A percentile compares a stretch with the other conserved stretches of the same genome.
Conservation (phyloP, 179 eudicot species). For the Camellia oleifera region DNA sequence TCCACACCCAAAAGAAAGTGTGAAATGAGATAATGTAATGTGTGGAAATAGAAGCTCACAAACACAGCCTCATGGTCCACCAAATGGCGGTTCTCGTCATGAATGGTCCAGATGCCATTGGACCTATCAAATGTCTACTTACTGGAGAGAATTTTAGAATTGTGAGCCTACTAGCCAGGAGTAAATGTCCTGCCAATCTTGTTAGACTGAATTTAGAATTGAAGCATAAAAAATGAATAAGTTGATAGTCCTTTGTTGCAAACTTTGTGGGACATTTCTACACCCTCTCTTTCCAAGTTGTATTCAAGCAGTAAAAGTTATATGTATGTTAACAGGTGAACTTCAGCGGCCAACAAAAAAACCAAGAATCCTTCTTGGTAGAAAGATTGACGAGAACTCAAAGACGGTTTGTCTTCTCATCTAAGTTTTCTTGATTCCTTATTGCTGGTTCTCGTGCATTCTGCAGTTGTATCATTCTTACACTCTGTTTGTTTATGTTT, state of each 20-base stretch:
- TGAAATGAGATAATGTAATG: too few relatives aligned
- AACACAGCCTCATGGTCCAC: too few relatives aligned
- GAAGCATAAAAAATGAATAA: neutral
- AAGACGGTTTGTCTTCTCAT: neutral
- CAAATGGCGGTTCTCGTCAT: too few relatives aligned
- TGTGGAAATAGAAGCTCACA: too few relatives aligned
- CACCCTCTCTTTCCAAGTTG: neutral
- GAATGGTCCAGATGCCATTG: too few relatives aligned
- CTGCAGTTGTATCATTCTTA: neutral
- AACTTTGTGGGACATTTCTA: neutral
- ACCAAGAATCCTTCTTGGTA: conserved; percentile 67
- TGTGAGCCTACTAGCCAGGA: too few relatives aligned
- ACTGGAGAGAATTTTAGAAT: too few relatives aligned
- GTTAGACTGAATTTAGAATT: neutral
- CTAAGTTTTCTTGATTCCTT: neutral
- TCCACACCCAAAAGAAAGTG: too few relatives aligned
- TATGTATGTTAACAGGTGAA: conserved; percentile 37
- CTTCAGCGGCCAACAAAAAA: conserved; percentile 62
- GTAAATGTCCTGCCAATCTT: too few relatives aligned
- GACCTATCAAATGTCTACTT: too few relatives aligned
- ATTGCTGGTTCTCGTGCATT: neutral
- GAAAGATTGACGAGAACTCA: conserved; percentile 46
- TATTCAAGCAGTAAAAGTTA: neutral
- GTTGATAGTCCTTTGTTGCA: neutral
- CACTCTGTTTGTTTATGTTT: too few relatives aligned